These are phyloP conservation scores for Xylaria telfairii DNA, from an alignment of 495 filamentous ascomycete species.

Conservation along the genomic window DNA sequence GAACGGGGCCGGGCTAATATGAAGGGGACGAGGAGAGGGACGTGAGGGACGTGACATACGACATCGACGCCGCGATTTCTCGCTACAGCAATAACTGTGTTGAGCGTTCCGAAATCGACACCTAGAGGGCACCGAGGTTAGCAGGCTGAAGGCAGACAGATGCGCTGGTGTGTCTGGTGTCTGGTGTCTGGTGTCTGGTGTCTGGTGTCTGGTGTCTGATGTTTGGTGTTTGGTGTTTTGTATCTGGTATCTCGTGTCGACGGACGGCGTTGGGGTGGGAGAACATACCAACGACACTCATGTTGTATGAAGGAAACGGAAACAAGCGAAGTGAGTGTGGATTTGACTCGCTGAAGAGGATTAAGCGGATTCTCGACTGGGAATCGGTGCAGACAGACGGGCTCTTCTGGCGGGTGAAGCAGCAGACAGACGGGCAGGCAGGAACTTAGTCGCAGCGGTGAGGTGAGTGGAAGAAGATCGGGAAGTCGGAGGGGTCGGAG, in stretches of 20 bases:
- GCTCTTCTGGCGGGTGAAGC: not conserved
- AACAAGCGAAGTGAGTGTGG: conserved; percentile 8
- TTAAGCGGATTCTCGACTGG: not conserved
- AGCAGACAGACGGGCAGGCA: conserved; percentile 8
- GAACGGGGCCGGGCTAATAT: conserved; percentile 3
- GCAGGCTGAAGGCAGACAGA: conserved; percentile 17
- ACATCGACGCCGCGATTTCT: conserved; percentile 99
- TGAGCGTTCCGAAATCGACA: conserved; percentile 95
- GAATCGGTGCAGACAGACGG: conserved; percentile 1
- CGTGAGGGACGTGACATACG: conserved; percentile 71
- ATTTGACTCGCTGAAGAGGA: not conserved
- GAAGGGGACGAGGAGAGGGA: conserved; percentile 2
- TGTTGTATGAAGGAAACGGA: conserved; percentile 42
- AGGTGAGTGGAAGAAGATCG: conserved; percentile 1
- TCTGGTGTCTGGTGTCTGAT: not conserved
- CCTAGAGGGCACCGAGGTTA: conserved; percentile 49
- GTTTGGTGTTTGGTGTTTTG: not conserved
- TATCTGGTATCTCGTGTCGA: no score
- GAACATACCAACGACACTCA: conserved; percentile 51
- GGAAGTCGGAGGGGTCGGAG: conserved; percentile 10
- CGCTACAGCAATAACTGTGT: conserved; percentile 96
- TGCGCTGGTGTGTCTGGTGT: conserved; percentile 1
- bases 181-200: not conserved
- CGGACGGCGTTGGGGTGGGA: not conserved
- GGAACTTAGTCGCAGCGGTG: conserved; percentile 8